Percentiles rank a stretch among this genome's conserved stretches.
phyloP scores from a whole-genome alignment of 805 yeast species.

The Lipomyces starkeyi region DNA sequence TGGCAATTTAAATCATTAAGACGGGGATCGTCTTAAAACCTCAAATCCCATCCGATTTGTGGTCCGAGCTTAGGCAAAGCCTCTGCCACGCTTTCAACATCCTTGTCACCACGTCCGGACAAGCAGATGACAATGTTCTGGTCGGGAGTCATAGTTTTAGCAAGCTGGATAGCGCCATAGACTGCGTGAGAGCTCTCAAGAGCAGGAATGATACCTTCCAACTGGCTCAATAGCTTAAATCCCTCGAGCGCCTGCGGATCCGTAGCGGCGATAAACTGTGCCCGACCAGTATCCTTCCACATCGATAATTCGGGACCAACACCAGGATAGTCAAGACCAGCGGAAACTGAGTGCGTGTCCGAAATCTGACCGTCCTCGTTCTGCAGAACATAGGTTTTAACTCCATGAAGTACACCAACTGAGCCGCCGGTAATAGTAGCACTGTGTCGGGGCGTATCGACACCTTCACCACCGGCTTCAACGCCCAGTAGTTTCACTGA shows the following conservation, averaged over 20 bases:
- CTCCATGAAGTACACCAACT: slow-evolving; percentile 99
- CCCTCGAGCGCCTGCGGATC: slow-evolving; percentile 96
- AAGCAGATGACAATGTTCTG: slow-evolving; percentile 85
- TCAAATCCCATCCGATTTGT: slow-evolving; percentile 91
- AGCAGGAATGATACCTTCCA: slow-evolving; percentile 98
- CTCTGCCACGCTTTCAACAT: slow-evolving; percentile 97
- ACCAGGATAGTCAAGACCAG: slow-evolving; percentile 98
- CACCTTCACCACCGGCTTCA: slow-evolving; percentile 99
- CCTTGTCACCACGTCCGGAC: slow-evolving; percentile 99
- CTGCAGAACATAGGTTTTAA: slow-evolving; percentile 90
- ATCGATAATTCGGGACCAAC: slow-evolving; percentile 97
- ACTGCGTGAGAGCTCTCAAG: slow-evolving; percentile 97
- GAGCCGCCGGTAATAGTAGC: slow-evolving; percentile 95
- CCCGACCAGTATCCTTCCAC: slow-evolving; percentile 96
- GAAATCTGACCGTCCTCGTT: slow-evolving; percentile 93
- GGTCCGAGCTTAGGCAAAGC: slow-evolving; percentile 89
- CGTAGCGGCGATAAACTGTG: slow-evolving; percentile 86
- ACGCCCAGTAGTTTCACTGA: slow-evolving; percentile 86
- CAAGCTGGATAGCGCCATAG: slow-evolving; percentile 86
- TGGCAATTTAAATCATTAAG: background rate
- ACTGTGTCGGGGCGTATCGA: slow-evolving; percentile 85
- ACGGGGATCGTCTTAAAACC: slow-evolving; percentile 62
- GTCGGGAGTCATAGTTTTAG: slow-evolving; percentile 79
- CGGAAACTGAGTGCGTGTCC: slow-evolving; percentile 97
- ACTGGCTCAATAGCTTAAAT: slow-evolving; percentile 83